phyloP scores from a whole-genome alignment of 345 rosid species.

The Salix koriyanagi region DNA sequence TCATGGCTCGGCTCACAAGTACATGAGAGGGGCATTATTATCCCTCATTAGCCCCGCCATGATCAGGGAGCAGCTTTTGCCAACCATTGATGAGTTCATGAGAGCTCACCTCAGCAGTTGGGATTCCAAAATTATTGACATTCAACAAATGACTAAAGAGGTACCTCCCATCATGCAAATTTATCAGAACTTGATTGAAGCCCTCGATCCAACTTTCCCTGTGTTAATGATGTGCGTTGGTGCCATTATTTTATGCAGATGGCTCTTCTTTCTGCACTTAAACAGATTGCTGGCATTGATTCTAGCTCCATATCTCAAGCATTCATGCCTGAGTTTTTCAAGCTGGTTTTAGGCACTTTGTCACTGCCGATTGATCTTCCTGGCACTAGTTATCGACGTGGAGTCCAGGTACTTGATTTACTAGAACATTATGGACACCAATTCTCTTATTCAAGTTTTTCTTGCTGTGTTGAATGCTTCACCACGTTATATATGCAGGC shows the following conservation, averaged over 20 bases:
- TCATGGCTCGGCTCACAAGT: slow-evolving; percentile 65
- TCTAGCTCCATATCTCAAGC: slow-evolving; percentile 28
- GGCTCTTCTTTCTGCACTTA: slow-evolving; percentile 56
- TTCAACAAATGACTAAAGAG: slow-evolving; percentile 74
- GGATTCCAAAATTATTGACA: slow-evolving; percentile 50
- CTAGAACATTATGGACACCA: too few species aligned
- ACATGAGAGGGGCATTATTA: slow-evolving; percentile 64
- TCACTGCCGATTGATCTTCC: slow-evolving; percentile 78
- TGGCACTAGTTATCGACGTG: slow-evolving; percentile 65
- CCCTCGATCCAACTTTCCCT: background rate
- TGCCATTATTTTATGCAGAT: slow-evolving; percentile 36
- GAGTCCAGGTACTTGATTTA: slow-evolving; percentile 47
- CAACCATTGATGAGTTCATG: slow-evolving; percentile 56
- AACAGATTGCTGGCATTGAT: slow-evolving; percentile 49
- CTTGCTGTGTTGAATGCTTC: background rate
- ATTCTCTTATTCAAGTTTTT: background rate
- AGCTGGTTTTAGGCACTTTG: slow-evolving; percentile 68
- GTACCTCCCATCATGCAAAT: slow-evolving; percentile 20
- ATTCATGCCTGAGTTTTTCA: slow-evolving; percentile 60
- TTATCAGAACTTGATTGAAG: background rate
- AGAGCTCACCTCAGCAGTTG: slow-evolving; percentile 53
- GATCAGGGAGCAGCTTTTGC: slow-evolving; percentile 56
- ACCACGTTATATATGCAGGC: slow-evolving; percentile 31
- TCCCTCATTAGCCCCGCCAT: slow-evolving; percentile 53
- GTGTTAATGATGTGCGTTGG: background rate